A percentile compares a stretch with the other conserved stretches of the same genome.
Conservation (phyloP, 148 eudicot species). For the Fallopia convolvulus region DNA sequence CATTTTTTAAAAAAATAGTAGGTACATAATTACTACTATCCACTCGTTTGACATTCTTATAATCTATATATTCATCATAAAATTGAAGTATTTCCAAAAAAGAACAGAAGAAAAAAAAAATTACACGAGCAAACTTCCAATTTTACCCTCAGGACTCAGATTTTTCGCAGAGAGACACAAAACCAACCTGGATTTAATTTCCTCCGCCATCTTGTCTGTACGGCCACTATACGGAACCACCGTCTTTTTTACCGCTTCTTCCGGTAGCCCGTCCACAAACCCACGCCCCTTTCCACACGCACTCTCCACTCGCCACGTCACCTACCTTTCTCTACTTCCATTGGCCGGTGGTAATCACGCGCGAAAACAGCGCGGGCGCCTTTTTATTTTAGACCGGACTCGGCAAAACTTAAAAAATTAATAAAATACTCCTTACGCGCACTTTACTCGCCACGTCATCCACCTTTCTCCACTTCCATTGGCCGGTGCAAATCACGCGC, state of each 20-base stretch:
- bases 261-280: not conserved
- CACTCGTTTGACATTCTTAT: too few species aligned
- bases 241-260: constrained; percentile 1
- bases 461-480: not conserved
- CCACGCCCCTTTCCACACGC: not conserved
- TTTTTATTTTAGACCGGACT: too few species aligned
- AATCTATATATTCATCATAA: not conserved
- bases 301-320: not conserved
- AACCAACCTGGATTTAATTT: not conserved
- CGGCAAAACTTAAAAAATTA: too few species aligned
- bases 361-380: not conserved
- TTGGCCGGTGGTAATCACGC: not conserved
- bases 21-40: too few species aligned
- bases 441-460: not conserved
- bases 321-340: not conserved
- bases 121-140: not conserved
- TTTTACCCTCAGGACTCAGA: not conserved
- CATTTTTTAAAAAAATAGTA: too few species aligned
- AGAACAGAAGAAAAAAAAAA: not conserved
- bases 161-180: not conserved
- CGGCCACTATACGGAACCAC: constrained; percentile 7
- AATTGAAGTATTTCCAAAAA: not conserved
- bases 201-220: constrained; percentile 1
- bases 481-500: not conserved
- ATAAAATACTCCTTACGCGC: not conserved